Conservation (phyloP, 1,139 yeast genomes). For the Debaryomyces subglobosus region DNA sequence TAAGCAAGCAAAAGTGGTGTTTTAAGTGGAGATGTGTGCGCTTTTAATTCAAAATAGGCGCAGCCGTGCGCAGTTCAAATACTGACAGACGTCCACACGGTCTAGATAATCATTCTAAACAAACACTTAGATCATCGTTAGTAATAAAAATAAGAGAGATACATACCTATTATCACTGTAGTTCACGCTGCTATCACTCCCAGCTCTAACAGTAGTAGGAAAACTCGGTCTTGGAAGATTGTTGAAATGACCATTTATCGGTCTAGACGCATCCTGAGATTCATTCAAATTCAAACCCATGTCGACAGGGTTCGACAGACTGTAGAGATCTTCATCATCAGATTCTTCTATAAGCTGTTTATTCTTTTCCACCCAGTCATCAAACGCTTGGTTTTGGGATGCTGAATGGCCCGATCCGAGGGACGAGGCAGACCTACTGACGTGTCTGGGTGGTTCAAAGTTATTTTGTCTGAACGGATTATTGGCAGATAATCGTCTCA, state of each 20-base stretch:
- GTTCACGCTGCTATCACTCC: constrained; percentile 46
- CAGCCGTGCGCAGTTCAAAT: not conserved
- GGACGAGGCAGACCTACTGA: constrained; percentile 9
- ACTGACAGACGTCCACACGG: not conserved
- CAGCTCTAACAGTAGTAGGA: constrained; percentile 36
- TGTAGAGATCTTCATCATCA: constrained; percentile 38
- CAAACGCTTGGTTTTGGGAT: constrained; percentile 29
- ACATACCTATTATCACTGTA: constrained; percentile 35
- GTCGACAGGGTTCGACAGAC: constrained; percentile 3
- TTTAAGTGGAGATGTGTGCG: constrained; percentile 4
- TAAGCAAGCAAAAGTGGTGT: constrained; percentile 3
- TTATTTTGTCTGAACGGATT: constrained; percentile 54
- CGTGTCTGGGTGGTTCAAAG: constrained; percentile 7
- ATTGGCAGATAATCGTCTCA: constrained; percentile 57
- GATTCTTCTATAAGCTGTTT: constrained; percentile 45
- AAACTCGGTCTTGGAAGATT: constrained; percentile 25
- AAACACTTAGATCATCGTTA: not conserved
- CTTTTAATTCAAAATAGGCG: not conserved
- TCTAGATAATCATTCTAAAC: not conserved
- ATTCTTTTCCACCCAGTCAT: constrained; percentile 56
- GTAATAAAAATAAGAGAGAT: constrained; percentile 11
- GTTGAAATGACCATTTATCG: not conserved
- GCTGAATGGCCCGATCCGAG: constrained; percentile 15
- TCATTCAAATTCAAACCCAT: constrained; percentile 6
- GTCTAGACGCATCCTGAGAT: not conserved